A percentile compares a stretch with the other conserved stretches of the same genome.
Conservation (phyloP, 2,329 filamentous ascomycete species). For the Sporothrix variecibatus region DNA sequence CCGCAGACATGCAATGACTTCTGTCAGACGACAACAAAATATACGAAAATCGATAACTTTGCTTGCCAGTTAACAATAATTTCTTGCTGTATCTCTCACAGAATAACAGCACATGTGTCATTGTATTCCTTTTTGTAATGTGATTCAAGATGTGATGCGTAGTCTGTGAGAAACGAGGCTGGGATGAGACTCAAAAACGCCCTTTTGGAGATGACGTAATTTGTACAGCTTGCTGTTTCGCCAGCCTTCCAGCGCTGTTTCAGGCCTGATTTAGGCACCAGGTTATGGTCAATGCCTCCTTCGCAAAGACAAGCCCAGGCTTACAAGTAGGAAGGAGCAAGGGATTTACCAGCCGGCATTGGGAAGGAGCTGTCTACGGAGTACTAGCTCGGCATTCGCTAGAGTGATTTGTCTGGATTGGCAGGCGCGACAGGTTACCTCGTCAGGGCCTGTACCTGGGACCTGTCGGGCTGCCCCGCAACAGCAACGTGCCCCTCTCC, state of each 20-base stretch:
- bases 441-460: neutral
- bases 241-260: constrained; percentile 31
- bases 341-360: neutral
- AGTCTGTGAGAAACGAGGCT: neutral
- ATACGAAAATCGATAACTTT: too few relatives aligned
- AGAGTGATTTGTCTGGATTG: neutral
- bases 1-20: too few relatives aligned
- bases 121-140: too few relatives aligned
- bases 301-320: neutral
- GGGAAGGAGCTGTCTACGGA: neutral
- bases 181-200: neutral
- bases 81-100: too few relatives aligned
- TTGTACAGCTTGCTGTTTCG: neutral
- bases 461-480: constrained; percentile 33
- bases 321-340: neutral
- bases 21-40: too few relatives aligned
- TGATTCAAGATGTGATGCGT: neutral
- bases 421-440: neutral
- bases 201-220: constrained; percentile 10
- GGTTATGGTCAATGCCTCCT: constrained; percentile 19
- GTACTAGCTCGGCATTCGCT: neutral
- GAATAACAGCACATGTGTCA: too few relatives aligned
- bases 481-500: constrained; percentile 28
- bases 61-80: too few relatives aligned
- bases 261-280: constrained; percentile 33